phyloP scores from a whole-genome alignment of 2,329 filamentous ascomycete genomes.

The Fusarium concolor region DNA sequence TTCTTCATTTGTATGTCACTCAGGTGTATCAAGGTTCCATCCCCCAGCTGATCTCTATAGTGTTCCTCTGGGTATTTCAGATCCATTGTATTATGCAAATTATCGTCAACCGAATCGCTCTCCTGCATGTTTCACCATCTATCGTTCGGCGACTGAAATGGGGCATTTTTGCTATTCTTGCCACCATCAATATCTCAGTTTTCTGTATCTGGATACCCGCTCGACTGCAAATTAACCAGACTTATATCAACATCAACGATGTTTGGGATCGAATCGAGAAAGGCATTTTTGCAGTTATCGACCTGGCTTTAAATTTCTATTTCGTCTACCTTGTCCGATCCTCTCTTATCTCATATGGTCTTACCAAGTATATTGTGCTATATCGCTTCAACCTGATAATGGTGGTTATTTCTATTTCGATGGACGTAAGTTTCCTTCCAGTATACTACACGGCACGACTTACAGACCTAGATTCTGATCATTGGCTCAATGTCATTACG shows the following conservation, averaged over 20 bases:
- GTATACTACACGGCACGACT: not conserved
- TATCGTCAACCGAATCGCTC: constrained; percentile 62
- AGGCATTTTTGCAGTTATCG: constrained; percentile 59
- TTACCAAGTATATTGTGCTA: constrained; percentile 61
- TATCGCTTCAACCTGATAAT: constrained; percentile 53
- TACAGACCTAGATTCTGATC: constrained; percentile 36
- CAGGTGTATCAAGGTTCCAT: not conserved
- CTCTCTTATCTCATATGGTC: constrained; percentile 59
- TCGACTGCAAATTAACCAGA: constrained; percentile 54
- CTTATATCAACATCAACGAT: constrained; percentile 57
- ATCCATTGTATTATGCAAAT: constrained; percentile 61
- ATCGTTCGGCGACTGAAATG: constrained; percentile 57
- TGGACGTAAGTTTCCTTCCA: constrained; percentile 42
- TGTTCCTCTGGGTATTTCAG: constrained; percentile 53
- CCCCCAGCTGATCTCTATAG: constrained; percentile 40
- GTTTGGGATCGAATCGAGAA: constrained; percentile 64
- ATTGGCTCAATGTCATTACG: constrained; percentile 43
- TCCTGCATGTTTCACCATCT: constrained; percentile 56
- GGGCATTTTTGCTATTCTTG: constrained; percentile 56
- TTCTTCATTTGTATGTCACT: constrained; percentile 37
- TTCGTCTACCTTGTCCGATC: constrained; percentile 59
- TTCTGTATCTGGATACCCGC: constrained; percentile 64
- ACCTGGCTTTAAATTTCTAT: constrained; percentile 59
- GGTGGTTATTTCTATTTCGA: constrained; percentile 47
- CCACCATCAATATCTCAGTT: constrained; percentile 60